Evolutionary conservation across 192 early-diverging fungal genomes (phyloP).

Genomic region (Kappamyces sp.): DNA sequence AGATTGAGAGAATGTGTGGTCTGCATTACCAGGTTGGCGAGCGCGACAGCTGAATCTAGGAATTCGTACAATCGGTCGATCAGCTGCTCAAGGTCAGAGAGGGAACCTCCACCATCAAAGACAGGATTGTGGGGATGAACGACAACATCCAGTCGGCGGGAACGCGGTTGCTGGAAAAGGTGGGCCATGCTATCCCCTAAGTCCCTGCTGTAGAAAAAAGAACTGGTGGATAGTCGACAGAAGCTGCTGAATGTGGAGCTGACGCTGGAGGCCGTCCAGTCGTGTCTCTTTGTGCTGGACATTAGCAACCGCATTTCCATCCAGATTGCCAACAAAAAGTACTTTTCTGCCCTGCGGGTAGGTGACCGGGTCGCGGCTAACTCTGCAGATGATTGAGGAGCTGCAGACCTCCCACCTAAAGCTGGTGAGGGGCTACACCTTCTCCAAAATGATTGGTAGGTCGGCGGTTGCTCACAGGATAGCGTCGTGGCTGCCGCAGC

Average conservation of each 20-base stretch:
- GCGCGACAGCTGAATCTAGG: constrained; percentile 38
- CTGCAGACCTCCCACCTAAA: constrained; percentile 68
- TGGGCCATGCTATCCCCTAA: constrained; percentile 17
- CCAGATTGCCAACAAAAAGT: constrained; percentile 74
- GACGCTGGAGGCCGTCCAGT: constrained; percentile 70
- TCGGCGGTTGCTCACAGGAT: constrained; percentile 3
- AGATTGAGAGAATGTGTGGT: constrained; percentile 97
- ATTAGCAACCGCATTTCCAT: constrained; percentile 76
- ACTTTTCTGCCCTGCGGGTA: constrained; percentile 87
- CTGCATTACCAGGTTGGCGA: constrained; percentile 80
- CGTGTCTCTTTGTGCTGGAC: constrained; percentile 82
- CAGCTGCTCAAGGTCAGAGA: constrained; percentile 91
- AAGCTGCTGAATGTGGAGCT: constrained; percentile 84
- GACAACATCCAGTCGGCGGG: constrained; percentile 78
- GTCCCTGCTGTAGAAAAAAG: constrained; percentile 54
- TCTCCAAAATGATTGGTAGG: constrained; percentile 76
- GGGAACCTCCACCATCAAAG: constrained; percentile 76
- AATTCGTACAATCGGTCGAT: constrained; percentile 90
- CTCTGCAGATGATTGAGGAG: constrained; percentile 72
- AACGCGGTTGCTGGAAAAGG: constrained; percentile 71
- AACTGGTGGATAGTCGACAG: constrained; percentile 68
- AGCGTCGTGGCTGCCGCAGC: constrained; percentile 84
- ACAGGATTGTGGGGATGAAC: constrained; percentile 82
- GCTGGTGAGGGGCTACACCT: constrained; percentile 69
- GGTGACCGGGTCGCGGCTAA: neutral